Base-by-base conservation (phyloP, 805 yeast genomes). In the Debaryomyces prosopidis region DNA sequence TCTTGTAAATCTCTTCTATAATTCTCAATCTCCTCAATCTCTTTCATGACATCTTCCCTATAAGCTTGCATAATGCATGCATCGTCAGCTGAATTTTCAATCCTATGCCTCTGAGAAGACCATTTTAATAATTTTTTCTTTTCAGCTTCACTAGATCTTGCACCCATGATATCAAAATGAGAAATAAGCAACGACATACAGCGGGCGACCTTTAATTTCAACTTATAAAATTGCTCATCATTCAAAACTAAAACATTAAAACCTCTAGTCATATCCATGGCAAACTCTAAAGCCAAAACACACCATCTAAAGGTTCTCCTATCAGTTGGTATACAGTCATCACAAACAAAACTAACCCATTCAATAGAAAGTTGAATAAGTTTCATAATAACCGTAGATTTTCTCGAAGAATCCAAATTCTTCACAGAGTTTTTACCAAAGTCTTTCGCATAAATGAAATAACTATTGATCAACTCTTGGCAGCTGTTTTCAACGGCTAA, bases 131-230 rank as follows among this genome's bases (percentile, higher is more conserved):
- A 71, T 55, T 79, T 73, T 54, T 76, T 72, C 62, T 75, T 75
- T 57, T 77, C 84, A 9, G 81, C 75, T 58, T 85, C 89, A 55
- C 82, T 85, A 1, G 96, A 87, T 58, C 98, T 78, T 0, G 97
- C 97, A 40, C 98, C 98, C 97, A 92, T 94, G 42, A 94, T 90
- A 67, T 94, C 99, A 59, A 94, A 94, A 68, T 94, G 98, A 0
- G 97, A 89, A 50, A 94, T 92, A 48, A 94, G 73, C 42, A 94
- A 71, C 1, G 97, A 84, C 90, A 94, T 89, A 66, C 97, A 90
- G 1, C 96, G 87, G 1, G 97, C 95, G 38, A 94, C 96, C 59
- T 89, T 89, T 42, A 80, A 76, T 54, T 90, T 84, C 51, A 94
- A 69, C 32, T 75, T 66, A 46, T 77, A 69, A 59, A 91, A 94